Evolutionary conservation across 345 rosid species (phyloP), one percentile per base, ranked within the genome.

Genomic region (Brassica carinata): DNA sequence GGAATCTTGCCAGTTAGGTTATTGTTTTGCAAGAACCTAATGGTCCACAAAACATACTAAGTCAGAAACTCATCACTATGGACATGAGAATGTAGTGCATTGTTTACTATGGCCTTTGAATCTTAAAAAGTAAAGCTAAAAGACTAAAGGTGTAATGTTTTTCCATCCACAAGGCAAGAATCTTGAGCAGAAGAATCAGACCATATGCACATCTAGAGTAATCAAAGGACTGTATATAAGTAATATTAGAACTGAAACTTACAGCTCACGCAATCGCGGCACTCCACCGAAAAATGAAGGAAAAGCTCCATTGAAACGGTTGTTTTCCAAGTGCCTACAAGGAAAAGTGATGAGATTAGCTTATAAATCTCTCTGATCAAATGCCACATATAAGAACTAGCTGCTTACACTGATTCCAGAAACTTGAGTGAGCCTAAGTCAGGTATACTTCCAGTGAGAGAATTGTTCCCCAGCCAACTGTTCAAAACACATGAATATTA

Each of bases 1-100:
- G 97, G 97, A 64, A 89, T 36, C 70, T 79, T 85, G 72, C 99
- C 96, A 2, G 93, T 89, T 76, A 95, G 85, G 77, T 90, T 90
- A 81, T 95, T 95, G 91, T 93, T 93, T 79, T 95, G 93, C 73
- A 95, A 82, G 84, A 85, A 91, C 74, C 99, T 95, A 89, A 59
- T 63, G 15, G 30, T 75, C 64, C 17, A 71, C 5, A 27, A 45
- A 72, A 11, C 48, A 67, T 31, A 2, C 55, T 8, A 13, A 77
- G 58, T 72, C 58, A 72, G 33, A 1, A 61, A 61, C 19, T 8
- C 69, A 40, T 68, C 61, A 14, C 66, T 53, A 51, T 57, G 67
- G 17, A 51, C 9, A 30, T 13, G 5, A 67, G 58, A 23, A 64
- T 62, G 30, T 27, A 57, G 57, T 65, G 69, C 58, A 51, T 0